Evolutionary conservation across 805 yeast genomes (phyloP).

Genomic region (Saccharomycopsis oosterbeekiorum): DNA sequence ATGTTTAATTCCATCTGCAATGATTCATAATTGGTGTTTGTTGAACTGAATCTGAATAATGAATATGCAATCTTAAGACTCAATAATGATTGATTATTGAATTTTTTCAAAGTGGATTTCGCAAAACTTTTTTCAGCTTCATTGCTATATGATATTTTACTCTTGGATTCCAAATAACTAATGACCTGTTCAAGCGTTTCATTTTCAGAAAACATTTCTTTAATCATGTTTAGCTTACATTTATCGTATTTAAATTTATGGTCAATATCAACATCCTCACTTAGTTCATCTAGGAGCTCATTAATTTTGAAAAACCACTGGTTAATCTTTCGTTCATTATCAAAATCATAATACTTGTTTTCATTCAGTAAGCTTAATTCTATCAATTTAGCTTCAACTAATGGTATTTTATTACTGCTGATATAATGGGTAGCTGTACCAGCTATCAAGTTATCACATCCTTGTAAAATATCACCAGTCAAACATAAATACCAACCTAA

Average conservation of each 20-base stretch:
- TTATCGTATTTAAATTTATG: conserved; percentile 48
- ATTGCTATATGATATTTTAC: conserved; percentile 31
- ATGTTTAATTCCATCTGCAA: conserved; percentile 62
- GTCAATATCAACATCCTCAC: conserved; percentile 48
- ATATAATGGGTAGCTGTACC: conserved; percentile 91
- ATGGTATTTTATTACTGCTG: conserved; percentile 49
- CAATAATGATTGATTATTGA: conserved; percentile 61
- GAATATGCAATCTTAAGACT: conserved; percentile 65
- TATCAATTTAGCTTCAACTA: conserved; percentile 53
- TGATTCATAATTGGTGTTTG: conserved; percentile 51
- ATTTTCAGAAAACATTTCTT: conserved; percentile 49
- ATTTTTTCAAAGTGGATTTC: conserved; percentile 40
- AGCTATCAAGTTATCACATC: conserved; percentile 68
- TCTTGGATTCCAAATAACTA: conserved; percentile 35
- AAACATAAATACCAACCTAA: conserved; percentile 79
- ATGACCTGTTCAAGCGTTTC: conserved; percentile 44
- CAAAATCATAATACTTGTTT: conserved; percentile 17
- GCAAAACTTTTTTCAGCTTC: conserved; percentile 41
- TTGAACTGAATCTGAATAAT: conserved; percentile 50
- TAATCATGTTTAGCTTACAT: conserved; percentile 45
- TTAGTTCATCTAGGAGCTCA: conserved; percentile 54
- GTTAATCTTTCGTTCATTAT: conserved; percentile 20
- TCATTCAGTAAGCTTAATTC: conserved; percentile 33
- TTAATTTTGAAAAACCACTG: conserved; percentile 46
- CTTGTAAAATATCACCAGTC: conserved; percentile 72